These are phyloP conservation scores for Cladosporium sp. DNA, from an alignment of 2,329 filamentous ascomycete genomes.

Conservation along the genomic window DNA sequence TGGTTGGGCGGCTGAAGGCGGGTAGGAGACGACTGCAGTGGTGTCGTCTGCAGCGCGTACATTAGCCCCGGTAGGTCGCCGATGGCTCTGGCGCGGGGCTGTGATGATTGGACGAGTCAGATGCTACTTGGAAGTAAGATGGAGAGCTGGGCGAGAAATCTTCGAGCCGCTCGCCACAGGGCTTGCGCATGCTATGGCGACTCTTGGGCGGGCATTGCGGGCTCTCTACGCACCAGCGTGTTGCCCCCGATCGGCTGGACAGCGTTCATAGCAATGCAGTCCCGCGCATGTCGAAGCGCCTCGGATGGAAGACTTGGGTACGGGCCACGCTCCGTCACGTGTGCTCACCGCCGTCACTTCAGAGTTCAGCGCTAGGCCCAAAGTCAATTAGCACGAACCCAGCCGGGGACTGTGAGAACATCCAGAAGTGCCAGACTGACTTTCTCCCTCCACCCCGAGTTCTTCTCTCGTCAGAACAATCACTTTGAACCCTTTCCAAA, in stretches of 20 bases:
- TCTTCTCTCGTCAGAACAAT: neutral
- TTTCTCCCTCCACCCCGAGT: neutral
- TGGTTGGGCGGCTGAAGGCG: conserved; percentile 3
- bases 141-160: conserved; percentile 5
- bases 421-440: neutral
- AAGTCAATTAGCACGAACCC: neutral
- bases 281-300: neutral
- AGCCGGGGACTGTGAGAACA: neutral
- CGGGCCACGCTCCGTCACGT: too few species aligned
- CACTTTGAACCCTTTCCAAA: neutral
- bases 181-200: neutral
- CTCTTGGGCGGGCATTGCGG: neutral
- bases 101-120: conserved; percentile 6
- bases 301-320: neutral
- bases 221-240: neutral
- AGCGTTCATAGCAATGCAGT: neutral
- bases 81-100: conserved; percentile 10
- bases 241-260: neutral
- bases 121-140: neutral
- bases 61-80: conserved; percentile 4
- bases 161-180: conserved; percentile 1
- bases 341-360: too few species aligned
- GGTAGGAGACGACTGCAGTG: neutral
- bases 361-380: neutral
- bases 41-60: neutral